Percentiles rank a stretch among this genome's conserved stretches.
These are phyloP conservation scores for Somion occarium DNA, from an alignment of 1,284 basidiomycete genomes.

Conservation along the genomic window DNA sequence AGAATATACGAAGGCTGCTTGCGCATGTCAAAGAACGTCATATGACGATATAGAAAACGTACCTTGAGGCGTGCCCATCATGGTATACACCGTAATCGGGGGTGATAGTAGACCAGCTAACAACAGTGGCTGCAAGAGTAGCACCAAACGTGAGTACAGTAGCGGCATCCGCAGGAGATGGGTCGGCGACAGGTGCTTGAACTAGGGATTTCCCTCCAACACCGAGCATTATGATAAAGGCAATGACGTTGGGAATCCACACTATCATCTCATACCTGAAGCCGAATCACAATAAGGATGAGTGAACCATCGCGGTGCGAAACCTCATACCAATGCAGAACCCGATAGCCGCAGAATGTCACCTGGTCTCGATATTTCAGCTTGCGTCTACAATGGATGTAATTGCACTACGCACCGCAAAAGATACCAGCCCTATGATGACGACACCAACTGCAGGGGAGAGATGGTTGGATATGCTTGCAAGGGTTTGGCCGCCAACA, in stretches of 20 bases:
- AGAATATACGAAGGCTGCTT: slow-evolving; percentile 45
- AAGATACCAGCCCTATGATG: slow-evolving; percentile 65
- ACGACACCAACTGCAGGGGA: slow-evolving; percentile 67
- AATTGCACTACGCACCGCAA: slow-evolving; percentile 40
- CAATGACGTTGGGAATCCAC: slow-evolving; percentile 65
- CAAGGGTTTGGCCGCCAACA: slow-evolving; percentile 70
- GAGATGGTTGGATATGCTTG: slow-evolving; percentile 48
- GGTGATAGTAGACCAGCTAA: slow-evolving; percentile 51
- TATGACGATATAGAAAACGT: neutral
- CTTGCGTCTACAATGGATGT: neutral
- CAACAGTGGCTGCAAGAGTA: slow-evolving; percentile 37
- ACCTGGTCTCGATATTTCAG: slow-evolving; percentile 21
- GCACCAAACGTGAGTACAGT: slow-evolving; percentile 31
- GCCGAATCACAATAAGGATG: slow-evolving; percentile 7
- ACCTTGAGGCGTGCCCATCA: slow-evolving; percentile 45
- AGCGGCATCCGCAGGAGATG: slow-evolving; percentile 23
- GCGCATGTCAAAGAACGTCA: neutral
- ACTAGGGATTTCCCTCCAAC: slow-evolving; percentile 47
- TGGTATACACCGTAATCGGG: slow-evolving; percentile 60
- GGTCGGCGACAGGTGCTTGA: slow-evolving; percentile 22
- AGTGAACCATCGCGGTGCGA: neutral
- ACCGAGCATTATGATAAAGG: slow-evolving; percentile 62
- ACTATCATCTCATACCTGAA: slow-evolving; percentile 49
- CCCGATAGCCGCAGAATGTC: slow-evolving; percentile 57
- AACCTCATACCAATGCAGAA: slow-evolving; percentile 47